phyloP scores from a whole-genome alignment of 495 filamentous ascomycete genomes.

The Aspergillus bertholletiae region DNA sequence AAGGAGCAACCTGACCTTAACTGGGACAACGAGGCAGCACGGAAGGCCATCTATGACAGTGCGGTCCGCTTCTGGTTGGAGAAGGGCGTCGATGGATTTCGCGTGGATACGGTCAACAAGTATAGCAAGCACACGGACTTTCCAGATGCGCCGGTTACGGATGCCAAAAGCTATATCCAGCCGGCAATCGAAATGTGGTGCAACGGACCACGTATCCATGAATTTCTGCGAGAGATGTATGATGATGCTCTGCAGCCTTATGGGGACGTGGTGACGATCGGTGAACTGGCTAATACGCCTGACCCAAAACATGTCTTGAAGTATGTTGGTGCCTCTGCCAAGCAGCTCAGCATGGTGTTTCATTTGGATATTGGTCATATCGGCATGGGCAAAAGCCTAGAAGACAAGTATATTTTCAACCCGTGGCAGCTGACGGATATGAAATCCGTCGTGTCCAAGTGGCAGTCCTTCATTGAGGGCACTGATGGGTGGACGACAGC shows the following conservation, averaged over 20 bases:
- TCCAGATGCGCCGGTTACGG: slow-evolving; percentile 40
- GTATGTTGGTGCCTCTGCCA: slow-evolving; percentile 41
- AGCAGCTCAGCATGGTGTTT: slow-evolving; percentile 55
- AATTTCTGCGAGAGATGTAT: slow-evolving; percentile 46
- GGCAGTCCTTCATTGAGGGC: slow-evolving; percentile 46
- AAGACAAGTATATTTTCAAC: slow-evolving; percentile 37
- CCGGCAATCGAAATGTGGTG: slow-evolving; percentile 43
- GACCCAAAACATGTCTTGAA: slow-evolving; percentile 39
- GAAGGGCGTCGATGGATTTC: slow-evolving; percentile 50
- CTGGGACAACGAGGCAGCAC: slow-evolving; percentile 51
- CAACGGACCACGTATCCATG: slow-evolving; percentile 57
- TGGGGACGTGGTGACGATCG: slow-evolving; percentile 44
- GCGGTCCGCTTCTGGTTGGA: slow-evolving; percentile 53
- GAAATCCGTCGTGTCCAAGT: slow-evolving; percentile 29
- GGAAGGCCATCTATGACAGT: slow-evolving; percentile 49
- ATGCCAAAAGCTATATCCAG: slow-evolving; percentile 37
- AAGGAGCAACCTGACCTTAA: slow-evolving; percentile 54
- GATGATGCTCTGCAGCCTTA: slow-evolving; percentile 40
- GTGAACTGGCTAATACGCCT: slow-evolving; percentile 47
- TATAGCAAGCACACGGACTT: slow-evolving; percentile 47
- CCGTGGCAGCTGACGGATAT: slow-evolving; percentile 42
- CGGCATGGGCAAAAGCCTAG: slow-evolving; percentile 34
- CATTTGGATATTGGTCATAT: slow-evolving; percentile 50
- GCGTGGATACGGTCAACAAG: slow-evolving; percentile 55
- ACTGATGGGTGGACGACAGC: slow-evolving; percentile 50